Percentiles rank a stretch among this genome's conserved stretches.
Evolutionary conservation across 129 eudicot species (phyloP).

Genomic region (Saussurea involucrata): DNA sequence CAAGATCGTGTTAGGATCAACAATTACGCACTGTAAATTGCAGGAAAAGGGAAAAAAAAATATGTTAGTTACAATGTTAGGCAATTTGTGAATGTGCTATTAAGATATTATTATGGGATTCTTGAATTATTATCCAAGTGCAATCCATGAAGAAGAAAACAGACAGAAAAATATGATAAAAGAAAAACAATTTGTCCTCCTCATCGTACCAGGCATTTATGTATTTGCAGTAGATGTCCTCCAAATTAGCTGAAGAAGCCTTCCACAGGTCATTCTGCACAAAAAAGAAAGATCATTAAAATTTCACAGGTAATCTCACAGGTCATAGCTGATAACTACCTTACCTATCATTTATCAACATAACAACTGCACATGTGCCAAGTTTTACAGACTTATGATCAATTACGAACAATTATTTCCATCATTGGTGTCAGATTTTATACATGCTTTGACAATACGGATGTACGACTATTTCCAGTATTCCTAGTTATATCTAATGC

Average conservation of each 20-base stretch:
- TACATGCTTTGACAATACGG: too few relatives aligned
- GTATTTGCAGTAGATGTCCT: constrained; percentile 51
- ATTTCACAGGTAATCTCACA: not conserved
- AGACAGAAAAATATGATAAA: not conserved
- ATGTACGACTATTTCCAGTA: too few relatives aligned
- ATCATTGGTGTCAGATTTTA: not conserved
- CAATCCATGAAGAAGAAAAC: not conserved
- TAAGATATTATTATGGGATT: constrained; percentile 1
- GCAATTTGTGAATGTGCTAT: not conserved
- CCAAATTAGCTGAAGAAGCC: constrained; percentile 52
- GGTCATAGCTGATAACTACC: too few relatives aligned
- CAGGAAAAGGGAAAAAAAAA: too few relatives aligned
- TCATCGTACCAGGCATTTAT: constrained; percentile 43
- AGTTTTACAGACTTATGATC: not conserved
- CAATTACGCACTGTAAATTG: too few relatives aligned
- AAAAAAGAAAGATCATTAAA: constrained; percentile 5
- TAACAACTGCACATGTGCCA: too few relatives aligned
- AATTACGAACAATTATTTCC: not conserved
- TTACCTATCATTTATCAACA: too few relatives aligned
- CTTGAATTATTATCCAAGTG: not conserved
- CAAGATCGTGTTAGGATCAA: too few relatives aligned
- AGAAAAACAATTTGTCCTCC: not conserved
- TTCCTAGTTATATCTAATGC: too few relatives aligned
- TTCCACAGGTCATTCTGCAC: constrained; percentile 56
- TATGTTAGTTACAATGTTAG: not conserved